Percentiles rank a stretch among this genome's conserved stretches.
These are phyloP conservation scores for Aplosporella prunicola DNA, from an alignment of 2,329 filamentous ascomycete genomes.

Conservation along the genomic window DNA sequence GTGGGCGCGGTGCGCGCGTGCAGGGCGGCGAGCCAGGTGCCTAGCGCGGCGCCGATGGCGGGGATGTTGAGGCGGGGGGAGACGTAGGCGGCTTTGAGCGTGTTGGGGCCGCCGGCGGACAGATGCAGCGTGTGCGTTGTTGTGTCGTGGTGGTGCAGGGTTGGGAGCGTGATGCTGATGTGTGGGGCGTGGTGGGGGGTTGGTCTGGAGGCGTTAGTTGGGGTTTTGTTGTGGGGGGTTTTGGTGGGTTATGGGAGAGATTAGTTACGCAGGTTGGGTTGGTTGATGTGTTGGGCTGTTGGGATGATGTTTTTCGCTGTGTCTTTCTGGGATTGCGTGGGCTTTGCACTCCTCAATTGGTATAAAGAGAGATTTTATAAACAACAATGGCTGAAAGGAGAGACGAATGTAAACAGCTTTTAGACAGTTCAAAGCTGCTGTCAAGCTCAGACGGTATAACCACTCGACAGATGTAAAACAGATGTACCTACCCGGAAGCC, in stretches of 20 bases:
- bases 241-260: neutral
- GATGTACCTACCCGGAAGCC: too few relatives aligned
- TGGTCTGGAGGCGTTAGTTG: slow-evolving; percentile 8
- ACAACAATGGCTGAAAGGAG: too few relatives aligned
- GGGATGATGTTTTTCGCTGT: too few relatives aligned
- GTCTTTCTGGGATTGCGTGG: too few relatives aligned
- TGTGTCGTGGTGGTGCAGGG: slow-evolving; percentile 17
- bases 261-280: too few relatives aligned
- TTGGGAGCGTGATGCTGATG: slow-evolving; percentile 2
- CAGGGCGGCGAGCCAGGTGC: slow-evolving; percentile 24
- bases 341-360: too few relatives aligned
- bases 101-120: slow-evolving; percentile 21
- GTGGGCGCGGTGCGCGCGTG: slow-evolving; percentile 15
- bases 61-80: slow-evolving; percentile 16
- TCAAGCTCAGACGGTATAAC: too few relatives aligned
- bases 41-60: slow-evolving; percentile 19
- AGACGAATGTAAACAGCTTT: too few relatives aligned
- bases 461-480: too few relatives aligned
- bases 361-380: too few relatives aligned
- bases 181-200: slow-evolving; percentile 13
- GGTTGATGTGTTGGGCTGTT: too few relatives aligned
- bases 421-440: too few relatives aligned
- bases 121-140: slow-evolving; percentile 22
- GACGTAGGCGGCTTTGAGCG: slow-evolving; percentile 25
- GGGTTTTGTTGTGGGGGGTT: slow-evolving; percentile 12